These are phyloP conservation scores for Cyberlindnera bimundalis DNA, from an alignment of 805 yeast genomes.

Conservation along the genomic window DNA sequence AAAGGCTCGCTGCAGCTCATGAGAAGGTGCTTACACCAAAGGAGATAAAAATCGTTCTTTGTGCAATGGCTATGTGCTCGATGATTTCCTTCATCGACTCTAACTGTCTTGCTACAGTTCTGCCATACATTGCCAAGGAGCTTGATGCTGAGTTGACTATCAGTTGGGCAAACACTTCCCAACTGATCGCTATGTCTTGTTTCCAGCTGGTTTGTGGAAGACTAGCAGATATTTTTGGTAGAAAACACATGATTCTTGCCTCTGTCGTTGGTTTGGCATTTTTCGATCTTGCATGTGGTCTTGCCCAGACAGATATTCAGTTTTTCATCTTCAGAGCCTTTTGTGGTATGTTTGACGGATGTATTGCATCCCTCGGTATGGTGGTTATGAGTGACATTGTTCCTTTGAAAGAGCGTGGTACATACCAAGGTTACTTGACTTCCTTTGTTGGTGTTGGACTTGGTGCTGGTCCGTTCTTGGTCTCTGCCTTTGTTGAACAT, in stretches of 20 bases:
- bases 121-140: slow-evolving; percentile 44
- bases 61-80: slow-evolving; percentile 19
- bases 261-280: slow-evolving; percentile 39
- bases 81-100: slow-evolving; percentile 22
- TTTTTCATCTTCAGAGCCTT: slow-evolving; percentile 51
- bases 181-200: slow-evolving; percentile 48
- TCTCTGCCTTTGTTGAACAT: slow-evolving; percentile 37
- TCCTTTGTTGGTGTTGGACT: slow-evolving; percentile 49
- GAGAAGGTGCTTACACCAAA: slow-evolving; percentile 10
- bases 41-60: slow-evolving; percentile 14
- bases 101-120: slow-evolving; percentile 20
- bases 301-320: slow-evolving; percentile 46
- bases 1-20: slow-evolving; percentile 21
- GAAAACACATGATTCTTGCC: slow-evolving; percentile 43
- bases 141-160: slow-evolving; percentile 46
- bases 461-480: slow-evolving; percentile 41
- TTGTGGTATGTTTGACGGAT: slow-evolving; percentile 58
- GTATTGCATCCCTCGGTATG: slow-evolving; percentile 48
- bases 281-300: slow-evolving; percentile 49
- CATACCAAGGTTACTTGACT: slow-evolving; percentile 54
- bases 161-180: slow-evolving; percentile 59
- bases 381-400: slow-evolving; percentile 54
- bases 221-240: slow-evolving; percentile 53
- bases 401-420: slow-evolving; percentile 49
- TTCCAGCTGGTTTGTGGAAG: slow-evolving; percentile 55